A percentile compares a stretch with the other conserved stretches of the same genome.
Conservation (phyloP, 2,329 filamentous ascomycete genomes). For the Fusarium tricinctum region DNA sequence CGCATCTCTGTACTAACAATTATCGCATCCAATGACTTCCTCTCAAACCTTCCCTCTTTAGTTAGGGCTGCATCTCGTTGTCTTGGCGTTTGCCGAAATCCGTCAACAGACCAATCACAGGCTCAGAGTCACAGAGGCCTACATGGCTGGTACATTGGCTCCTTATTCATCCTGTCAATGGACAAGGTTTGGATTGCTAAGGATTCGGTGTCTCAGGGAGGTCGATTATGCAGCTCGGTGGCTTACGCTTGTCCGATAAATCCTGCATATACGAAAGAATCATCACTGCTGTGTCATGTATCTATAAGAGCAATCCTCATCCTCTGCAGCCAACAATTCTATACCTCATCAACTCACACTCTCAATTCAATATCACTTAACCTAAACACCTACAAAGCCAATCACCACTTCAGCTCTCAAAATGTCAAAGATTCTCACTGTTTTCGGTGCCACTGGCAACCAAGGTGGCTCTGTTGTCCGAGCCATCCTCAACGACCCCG, state of each 20-base stretch:
- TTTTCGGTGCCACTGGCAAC: slow-evolving; percentile 65
- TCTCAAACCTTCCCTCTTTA: not conserved
- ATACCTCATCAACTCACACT: not conserved
- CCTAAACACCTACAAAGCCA: not conserved
- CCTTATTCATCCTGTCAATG: slow-evolving; percentile 15
- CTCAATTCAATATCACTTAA: not conserved
- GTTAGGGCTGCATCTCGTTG: slow-evolving; percentile 24
- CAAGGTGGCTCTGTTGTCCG: slow-evolving; percentile 64
- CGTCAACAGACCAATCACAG: slow-evolving; percentile 9
- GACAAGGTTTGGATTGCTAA: slow-evolving; percentile 35
- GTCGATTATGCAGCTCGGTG: slow-evolving; percentile 10
- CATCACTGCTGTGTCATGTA: slow-evolving; percentile 16
- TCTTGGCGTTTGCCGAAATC: slow-evolving; percentile 47
- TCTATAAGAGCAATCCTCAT: slow-evolving; percentile 23
- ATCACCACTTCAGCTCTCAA: not conserved
- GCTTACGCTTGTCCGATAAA: slow-evolving; percentile 16
- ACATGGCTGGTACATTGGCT: not conserved
- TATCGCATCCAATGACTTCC: not conserved
- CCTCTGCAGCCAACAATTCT: not conserved
- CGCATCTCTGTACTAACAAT: slow-evolving; percentile 12
- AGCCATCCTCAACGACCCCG: slow-evolving; percentile 61
- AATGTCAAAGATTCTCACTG: slow-evolving; percentile 58
- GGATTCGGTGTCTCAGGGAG: not conserved
- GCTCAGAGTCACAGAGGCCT: not conserved
- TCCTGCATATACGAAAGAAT: not conserved